Base-by-base conservation (phyloP, 1,139 yeast species). In the Martiniozyma asiatica region DNA sequence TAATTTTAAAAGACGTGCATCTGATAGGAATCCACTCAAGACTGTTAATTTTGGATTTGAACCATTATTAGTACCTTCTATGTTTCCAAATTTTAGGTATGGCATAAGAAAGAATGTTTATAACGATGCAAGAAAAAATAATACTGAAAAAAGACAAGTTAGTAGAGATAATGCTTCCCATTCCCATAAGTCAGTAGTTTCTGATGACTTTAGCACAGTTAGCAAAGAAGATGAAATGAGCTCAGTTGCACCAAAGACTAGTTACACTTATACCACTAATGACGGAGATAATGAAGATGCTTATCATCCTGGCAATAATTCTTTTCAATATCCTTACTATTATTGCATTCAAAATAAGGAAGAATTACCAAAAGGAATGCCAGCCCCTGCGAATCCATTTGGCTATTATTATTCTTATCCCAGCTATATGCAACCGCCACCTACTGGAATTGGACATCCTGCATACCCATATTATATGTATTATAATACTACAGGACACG, bases 1-100 rank as follows among this genome's bases (percentile, higher is more conserved):
- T 19, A 72, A 73, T 42, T 61, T 73, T 38, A 46, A 44, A 27
- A 44, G 43, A 33, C 40, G 46, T 22, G 22, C 8, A 9, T 15
- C 11, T 18, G 21, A 17, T 10, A 10, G 21, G 29, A 30, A 26
- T 15, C n/a, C 27, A 9, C 29, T 30, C 14, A 30, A 30, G 18
- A 20, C 18, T 20, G 29, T 21, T n/a, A 20, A 20, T 20, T 13
- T 3, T 23, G 14, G n/a, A n/a, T 14, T 10, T 23, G 24, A 12
- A 4, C 14, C 24, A 22, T n/a, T 9, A n/a, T 12, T 14, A 22
- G n/a, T n/a, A n/a, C n/a, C n/a, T n/a, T n/a, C n/a, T n/a, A n/a
- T n/a, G n/a, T n/a, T n/a, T n/a, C n/a, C n/a, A n/a, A n/a, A n/a
- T n/a, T n/a, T n/a, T n/a, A n/a, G n/a, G n/a, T 23, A n/a, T 16